Evolutionary conservation across 2,329 filamentous ascomycete species (phyloP).

Genomic region (Cladosporium sp.): DNA sequence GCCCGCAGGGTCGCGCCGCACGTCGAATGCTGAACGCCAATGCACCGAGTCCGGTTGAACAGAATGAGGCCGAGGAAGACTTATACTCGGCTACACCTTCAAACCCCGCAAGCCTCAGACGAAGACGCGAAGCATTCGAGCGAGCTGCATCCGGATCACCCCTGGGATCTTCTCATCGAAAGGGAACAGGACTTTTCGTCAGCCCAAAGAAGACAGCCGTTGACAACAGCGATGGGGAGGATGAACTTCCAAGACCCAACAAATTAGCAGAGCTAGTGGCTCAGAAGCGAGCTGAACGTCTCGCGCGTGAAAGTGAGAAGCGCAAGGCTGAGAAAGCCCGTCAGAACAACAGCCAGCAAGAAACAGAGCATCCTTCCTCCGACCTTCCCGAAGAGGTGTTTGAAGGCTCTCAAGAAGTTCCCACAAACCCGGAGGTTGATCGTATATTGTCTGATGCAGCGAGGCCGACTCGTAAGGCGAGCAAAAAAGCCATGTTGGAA

Average conservation of each 20-base stretch:
- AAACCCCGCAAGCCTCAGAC: slow-evolving; percentile 8
- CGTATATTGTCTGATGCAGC: slow-evolving; percentile 38
- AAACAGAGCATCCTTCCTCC: slow-evolving; percentile 19
- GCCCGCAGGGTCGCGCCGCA: slow-evolving; percentile 26
- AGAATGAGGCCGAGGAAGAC: slow-evolving; percentile 22
- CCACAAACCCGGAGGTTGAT: slow-evolving; percentile 23
- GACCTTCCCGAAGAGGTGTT: slow-evolving; percentile 25
- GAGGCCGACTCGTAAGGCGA: slow-evolving; percentile 75
- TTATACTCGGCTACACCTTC: slow-evolving; percentile 28
- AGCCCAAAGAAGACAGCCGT: slow-evolving; percentile 26
- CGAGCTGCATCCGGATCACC: slow-evolving; percentile 16
- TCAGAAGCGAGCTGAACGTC: slow-evolving; percentile 27
- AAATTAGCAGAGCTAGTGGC: slow-evolving; percentile 30
- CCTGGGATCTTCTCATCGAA: slow-evolving; percentile 8
- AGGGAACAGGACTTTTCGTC: slow-evolving; percentile 25
- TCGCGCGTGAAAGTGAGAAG: slow-evolving; percentile 22
- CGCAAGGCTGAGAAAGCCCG: background rate
- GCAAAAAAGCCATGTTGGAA: slow-evolving; percentile 90
- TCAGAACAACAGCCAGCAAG: slow-evolving; percentile 2
- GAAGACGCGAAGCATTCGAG: slow-evolving; percentile 7
- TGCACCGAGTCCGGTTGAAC: background rate
- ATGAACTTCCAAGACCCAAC: slow-evolving; percentile 22
- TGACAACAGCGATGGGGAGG: slow-evolving; percentile 20
- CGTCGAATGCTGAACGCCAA: slow-evolving; percentile 24
- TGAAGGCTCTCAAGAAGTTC: slow-evolving; percentile 19